Percentiles rank a stretch among this genome's conserved stretches.
Conservation (phyloP, 352 stramenopile genomes). For the Elongisporangium prolatum region DNA sequence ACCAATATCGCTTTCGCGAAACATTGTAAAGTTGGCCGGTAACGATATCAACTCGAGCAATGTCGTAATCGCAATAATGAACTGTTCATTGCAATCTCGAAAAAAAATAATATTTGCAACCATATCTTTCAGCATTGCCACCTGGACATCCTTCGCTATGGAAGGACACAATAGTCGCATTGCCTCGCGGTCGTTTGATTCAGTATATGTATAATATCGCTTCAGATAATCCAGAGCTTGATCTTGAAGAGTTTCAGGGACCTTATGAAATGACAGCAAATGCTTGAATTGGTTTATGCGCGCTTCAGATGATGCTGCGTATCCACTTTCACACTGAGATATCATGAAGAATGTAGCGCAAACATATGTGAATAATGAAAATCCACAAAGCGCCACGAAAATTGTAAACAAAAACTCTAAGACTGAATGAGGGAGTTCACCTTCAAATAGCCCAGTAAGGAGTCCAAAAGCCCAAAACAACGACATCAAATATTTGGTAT, state of each 20-base stretch:
- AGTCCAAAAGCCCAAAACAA: conserved; percentile 61
- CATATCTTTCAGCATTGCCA: conserved; percentile 54
- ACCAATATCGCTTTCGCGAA: conserved; percentile 37
- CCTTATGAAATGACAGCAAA: conserved; percentile 55
- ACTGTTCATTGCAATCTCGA: conserved; percentile 48
- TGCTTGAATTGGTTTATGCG: conserved; percentile 74
- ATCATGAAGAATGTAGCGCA: conserved; percentile 77
- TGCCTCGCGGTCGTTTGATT: conserved; percentile 62
- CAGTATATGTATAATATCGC: conserved; percentile 52
- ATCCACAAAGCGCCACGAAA: conserved; percentile 56
- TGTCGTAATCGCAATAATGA: conserved; percentile 60
- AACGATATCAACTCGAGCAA: conserved; percentile 61
- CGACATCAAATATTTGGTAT: conserved; percentile 49
- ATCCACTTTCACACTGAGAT: conserved; percentile 65
- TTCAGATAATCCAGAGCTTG: conserved; percentile 57
- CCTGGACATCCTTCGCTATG: conserved; percentile 61
- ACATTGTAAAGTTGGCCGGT: conserved; percentile 44
- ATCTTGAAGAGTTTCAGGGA: conserved; percentile 39
- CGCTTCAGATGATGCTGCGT: conserved; percentile 40
- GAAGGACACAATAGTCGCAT: conserved; percentile 56
- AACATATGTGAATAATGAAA: conserved; percentile 65
- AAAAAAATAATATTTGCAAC: conserved; percentile 59
- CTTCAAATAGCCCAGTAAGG: conserved; percentile 61
- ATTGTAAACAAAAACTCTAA: conserved; percentile 58
- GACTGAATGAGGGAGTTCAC: conserved; percentile 41